Percentiles rank a stretch among this genome's conserved stretches.
Conservation (phyloP, 2,329 filamentous ascomycete genomes). For the Nemania sp. region DNA sequence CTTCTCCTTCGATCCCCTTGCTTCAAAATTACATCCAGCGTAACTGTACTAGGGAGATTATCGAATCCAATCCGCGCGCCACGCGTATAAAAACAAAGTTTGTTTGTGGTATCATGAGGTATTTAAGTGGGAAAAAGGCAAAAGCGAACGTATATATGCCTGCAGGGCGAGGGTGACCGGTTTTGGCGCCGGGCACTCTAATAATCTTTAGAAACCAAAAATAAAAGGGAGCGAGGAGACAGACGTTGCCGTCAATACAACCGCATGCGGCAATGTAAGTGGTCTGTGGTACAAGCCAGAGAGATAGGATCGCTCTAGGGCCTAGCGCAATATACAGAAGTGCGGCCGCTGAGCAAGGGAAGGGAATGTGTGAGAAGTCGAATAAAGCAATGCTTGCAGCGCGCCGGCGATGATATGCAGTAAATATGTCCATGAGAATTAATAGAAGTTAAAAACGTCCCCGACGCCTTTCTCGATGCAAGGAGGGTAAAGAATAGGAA, state of each 20-base stretch:
- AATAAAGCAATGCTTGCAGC: conserved; percentile 7
- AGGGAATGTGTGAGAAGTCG: conserved; percentile 1
- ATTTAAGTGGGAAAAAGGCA: too few relatives aligned
- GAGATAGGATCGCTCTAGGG: too few relatives aligned
- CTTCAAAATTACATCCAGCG: background rate
- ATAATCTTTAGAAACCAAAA: background rate
- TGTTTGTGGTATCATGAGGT: conserved; percentile 25
- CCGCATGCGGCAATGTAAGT: background rate
- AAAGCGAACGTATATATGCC: conserved; percentile 19
- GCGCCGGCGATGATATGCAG: conserved; percentile 18
- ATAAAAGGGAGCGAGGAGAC: background rate
- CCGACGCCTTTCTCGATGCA: conserved; percentile 32
- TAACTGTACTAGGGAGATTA: background rate
- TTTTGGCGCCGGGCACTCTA: conserved; percentile 25
- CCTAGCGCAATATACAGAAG: conserved; percentile 23
- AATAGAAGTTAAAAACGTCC: conserved; percentile 18
- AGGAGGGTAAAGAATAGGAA: conserved; percentile 27
- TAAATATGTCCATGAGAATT: background rate
- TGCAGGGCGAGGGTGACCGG: conserved; percentile 12
- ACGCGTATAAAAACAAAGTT: background rate
- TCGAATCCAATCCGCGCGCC: background rate
- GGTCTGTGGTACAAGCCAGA: background rate
- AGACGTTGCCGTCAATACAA: background rate
- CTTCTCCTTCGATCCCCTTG: background rate
- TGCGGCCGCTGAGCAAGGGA: background rate